phyloP scores from a whole-genome alignment of 2,329 filamentous ascomycete genomes.

The Calonectria montana region DNA sequence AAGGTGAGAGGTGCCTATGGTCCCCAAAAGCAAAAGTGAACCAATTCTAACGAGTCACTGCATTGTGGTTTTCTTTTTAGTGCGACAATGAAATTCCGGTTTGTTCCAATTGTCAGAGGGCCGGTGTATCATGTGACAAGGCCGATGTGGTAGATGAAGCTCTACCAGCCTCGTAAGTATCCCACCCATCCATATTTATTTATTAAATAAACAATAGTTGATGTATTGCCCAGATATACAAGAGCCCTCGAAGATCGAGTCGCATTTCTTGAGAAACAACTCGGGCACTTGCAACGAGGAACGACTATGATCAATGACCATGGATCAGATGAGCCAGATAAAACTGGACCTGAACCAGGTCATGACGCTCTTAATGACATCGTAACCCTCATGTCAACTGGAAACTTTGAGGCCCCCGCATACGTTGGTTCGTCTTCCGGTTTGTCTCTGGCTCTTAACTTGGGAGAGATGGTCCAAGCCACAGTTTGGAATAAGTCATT shows the following conservation, averaged over 20 bases:
- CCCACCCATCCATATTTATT: neutral
- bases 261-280: neutral
- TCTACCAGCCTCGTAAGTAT: neutral
- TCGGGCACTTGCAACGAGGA: neutral
- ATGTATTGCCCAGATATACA: neutral
- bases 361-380: neutral
- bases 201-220: neutral
- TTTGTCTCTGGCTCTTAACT: neutral
- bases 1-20: neutral
- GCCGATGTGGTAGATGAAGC: neutral
- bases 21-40: neutral
- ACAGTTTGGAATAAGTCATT: slow-evolving; percentile 1
- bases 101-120: neutral
- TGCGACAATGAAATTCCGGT: neutral
- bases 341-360: neutral
- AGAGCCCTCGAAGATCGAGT: neutral
- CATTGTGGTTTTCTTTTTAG: neutral
- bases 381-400: neutral
- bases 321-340: neutral
- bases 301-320: neutral
- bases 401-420: neutral
- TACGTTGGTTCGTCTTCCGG: slow-evolving; percentile 4
- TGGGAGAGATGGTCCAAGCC: slow-evolving; percentile 1
- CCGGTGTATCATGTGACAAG: neutral
- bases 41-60: neutral